Percentiles rank a stretch among this genome's conserved stretches.
These are phyloP conservation scores for Fraxinus dipetala DNA, from an alignment of 305 asterid species.

Conservation along the genomic window DNA sequence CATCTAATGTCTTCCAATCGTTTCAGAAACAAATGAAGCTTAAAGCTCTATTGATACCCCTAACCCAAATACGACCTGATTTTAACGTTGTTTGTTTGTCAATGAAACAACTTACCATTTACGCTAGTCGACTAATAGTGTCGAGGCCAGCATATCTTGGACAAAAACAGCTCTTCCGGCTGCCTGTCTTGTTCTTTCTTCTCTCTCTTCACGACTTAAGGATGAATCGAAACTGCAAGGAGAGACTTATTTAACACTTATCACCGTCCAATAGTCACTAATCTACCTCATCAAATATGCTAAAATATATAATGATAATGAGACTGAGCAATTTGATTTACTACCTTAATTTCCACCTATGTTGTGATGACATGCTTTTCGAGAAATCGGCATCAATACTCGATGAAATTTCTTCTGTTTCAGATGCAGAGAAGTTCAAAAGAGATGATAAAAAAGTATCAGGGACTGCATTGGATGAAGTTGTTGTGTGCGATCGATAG, in stretches of 20 bases:
- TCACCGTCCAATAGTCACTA: background rate
- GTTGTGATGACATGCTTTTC: conserved; percentile 36
- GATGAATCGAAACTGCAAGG: conserved; percentile 60
- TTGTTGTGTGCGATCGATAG: conserved; percentile 44
- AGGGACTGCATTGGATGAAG: conserved; percentile 40
- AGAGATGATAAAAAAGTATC: conserved; percentile 76
- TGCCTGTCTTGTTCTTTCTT: conserved; percentile 56
- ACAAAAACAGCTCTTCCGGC: conserved; percentile 66
- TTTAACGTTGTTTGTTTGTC: conserved; percentile 15
- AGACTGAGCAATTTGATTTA: background rate
- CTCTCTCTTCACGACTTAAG: conserved; percentile 72
- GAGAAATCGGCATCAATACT: conserved; percentile 54
- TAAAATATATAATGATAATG: background rate
- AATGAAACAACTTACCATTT: conserved; percentile 28
- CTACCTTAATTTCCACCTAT: conserved; percentile 75
- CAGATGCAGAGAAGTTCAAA: conserved; percentile 58
- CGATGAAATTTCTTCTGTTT: conserved; percentile 68
- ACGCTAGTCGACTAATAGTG: conserved; percentile 50
- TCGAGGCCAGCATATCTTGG: conserved; percentile 65
- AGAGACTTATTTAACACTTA: background rate
- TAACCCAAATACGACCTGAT: background rate
- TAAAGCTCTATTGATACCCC: background rate
- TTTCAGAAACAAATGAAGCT: background rate
- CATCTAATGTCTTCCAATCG: background rate
- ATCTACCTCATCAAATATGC: background rate